A percentile compares a stretch with the other conserved stretches of the same genome.
Conservation (phyloP, 345 rosid species). For the Kernera saxatilis region DNA sequence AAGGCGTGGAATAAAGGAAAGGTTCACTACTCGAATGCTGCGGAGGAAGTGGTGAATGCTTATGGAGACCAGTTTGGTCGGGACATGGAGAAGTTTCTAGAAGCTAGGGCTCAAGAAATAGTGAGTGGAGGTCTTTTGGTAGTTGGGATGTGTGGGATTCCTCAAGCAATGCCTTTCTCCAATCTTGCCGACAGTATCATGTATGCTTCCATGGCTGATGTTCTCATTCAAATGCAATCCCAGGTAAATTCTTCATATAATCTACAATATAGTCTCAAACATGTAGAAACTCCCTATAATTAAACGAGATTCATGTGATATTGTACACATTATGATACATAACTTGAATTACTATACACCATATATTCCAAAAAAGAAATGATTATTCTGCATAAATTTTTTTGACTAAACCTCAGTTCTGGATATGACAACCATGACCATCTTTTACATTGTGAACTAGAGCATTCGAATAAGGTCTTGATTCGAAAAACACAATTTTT, state of each 20-base stretch:
- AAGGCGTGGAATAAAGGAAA: conserved; percentile 46
- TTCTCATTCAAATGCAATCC: conserved; percentile 43
- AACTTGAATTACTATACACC: neutral
- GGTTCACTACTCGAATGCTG: conserved; percentile 31
- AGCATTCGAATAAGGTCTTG: neutral
- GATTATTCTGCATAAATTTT: neutral
- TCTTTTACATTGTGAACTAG: neutral
- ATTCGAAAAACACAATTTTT: neutral
- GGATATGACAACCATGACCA: neutral
- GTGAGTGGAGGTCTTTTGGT: conserved; percentile 39
- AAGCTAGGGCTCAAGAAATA: conserved; percentile 36
- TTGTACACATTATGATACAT: neutral
- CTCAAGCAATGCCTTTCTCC: conserved; percentile 26
- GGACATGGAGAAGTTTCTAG: conserved; percentile 38
- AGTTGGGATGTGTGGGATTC: conserved; percentile 34
- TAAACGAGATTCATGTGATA: neutral
- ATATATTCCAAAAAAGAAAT: neutral
- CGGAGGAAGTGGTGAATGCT: conserved; percentile 32
- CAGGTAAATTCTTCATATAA: conserved; percentile 8
- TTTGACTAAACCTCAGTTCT: too few species aligned
- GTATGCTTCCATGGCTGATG: conserved; percentile 39
- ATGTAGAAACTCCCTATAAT: neutral
- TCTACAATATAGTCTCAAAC: neutral
- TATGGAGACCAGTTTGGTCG: conserved; percentile 34
- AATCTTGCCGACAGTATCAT: conserved; percentile 39